Base-by-base conservation (phyloP, 768 basidiomycete species). In the Vishniacozyma victoriae region DNA sequence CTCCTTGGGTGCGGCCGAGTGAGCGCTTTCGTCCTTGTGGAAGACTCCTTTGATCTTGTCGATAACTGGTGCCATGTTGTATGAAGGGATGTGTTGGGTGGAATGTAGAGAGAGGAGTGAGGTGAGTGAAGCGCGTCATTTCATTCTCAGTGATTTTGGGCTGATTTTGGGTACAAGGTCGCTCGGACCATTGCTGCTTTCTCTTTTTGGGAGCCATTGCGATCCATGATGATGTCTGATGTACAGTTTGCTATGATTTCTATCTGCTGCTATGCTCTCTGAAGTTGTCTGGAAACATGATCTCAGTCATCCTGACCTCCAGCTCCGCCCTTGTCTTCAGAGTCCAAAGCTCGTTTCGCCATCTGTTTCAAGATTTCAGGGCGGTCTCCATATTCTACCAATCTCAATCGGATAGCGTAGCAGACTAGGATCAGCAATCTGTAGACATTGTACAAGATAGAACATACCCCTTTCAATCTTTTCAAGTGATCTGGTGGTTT, bases 401-500 rank as follows among this genome's bases (percentile, higher is more conserved):
- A 43, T 9, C 68, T 46, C 14, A 72, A 52, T 48, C 67, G 57
- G 2, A 70, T 50, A 5, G 68, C 61, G 41, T 71, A 71, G 42
- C 70, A 71, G 6, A 71, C 68, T 71, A 31, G 9, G 36, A 38
- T 38, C 36, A 38, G 36, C 18, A 7, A 9, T 19, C 36, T 11
- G 11, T 7, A 14, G 15, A 20, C 2, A 43, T 5, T 12, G 12
- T 15, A n/a, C 2, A 26, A 24, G 29, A 49, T 13, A 6, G 41
- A 26, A 46, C 77, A 48, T 55, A 93, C 92, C 89, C 61, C 84
- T 80, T 77, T 99, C 93, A 42, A 97, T 92, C 73, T 97, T 99
- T 64, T 83, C 80, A 6, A 99, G 76, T n/a, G 89, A 93, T 59
- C 86, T 82, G 2, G 78, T 73, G 0, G 91, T 93, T 15, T 93